Evolutionary conservation across 495 filamentous ascomycete species (phyloP).

Genomic region (Neurospora sp.): DNA sequence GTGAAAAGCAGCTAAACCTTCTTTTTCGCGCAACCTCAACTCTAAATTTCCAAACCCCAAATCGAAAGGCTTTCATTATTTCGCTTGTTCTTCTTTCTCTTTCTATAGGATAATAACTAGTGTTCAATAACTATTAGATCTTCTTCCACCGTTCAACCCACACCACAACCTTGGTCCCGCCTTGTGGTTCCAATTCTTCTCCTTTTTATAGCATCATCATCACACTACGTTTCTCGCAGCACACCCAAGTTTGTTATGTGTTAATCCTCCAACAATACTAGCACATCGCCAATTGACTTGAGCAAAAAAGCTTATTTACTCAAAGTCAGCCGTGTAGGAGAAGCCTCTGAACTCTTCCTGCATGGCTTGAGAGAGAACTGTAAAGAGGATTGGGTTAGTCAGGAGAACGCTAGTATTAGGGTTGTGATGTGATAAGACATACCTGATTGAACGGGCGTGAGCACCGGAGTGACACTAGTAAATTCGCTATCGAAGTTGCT

Average conservation of each 20-base stretch:
- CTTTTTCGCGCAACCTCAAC: background rate
- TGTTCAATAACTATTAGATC: background rate
- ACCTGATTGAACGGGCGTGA: constrained; percentile 97
- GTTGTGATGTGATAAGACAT: constrained; percentile 27
- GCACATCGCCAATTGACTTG: background rate
- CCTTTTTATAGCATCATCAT: background rate
- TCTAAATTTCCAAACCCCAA: background rate
- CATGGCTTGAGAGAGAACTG: constrained; percentile 96
- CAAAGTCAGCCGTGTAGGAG: constrained; percentile 62
- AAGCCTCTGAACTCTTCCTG: constrained; percentile 99
- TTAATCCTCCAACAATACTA: background rate
- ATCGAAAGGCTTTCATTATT: background rate
- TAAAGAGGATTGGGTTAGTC: constrained; percentile 12
- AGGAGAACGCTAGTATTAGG: background rate
- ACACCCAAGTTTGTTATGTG: background rate
- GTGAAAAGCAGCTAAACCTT: background rate
- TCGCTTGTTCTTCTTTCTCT: background rate
- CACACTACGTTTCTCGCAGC: background rate
- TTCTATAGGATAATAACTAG: background rate
- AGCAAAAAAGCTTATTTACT: constrained; percentile 18
- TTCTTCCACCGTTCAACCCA: background rate
- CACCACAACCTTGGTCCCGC: background rate
- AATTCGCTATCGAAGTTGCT: constrained; percentile 99
- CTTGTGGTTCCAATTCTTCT: background rate
- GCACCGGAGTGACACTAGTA: constrained; percentile 93